Base-by-base conservation (phyloP, 1,139 yeast species). In the Hansenula sp. region DNA sequence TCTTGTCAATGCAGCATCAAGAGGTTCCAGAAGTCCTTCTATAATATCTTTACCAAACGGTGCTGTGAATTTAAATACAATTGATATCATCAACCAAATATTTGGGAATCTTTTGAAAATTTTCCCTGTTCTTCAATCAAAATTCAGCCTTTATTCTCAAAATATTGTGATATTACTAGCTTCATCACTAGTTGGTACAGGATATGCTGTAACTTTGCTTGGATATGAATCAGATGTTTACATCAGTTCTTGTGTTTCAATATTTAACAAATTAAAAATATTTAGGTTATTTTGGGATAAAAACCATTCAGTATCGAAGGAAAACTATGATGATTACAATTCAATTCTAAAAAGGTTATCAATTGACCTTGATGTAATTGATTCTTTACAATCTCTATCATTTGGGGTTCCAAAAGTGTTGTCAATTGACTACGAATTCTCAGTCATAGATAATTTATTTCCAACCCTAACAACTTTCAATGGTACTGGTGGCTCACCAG, bases 201-300 rank as follows among this genome's bases (percentile, higher is more conserved):
- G 81, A 52, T 82, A 79, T 53, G 61, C 77, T 3, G 67, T 79
- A 16, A 61, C 80, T 4, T 61, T 80, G 4, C 36, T 49, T 1
- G 58, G 58, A 1, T 32, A 44, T 13, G 32, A 44, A 9, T 38
- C 46, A 9, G 57, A 52, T 39, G 44, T 49, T 4, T 14, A 39
- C 13, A 44, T 51, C 13, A 39, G 34, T 31, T 45, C 56, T 4
- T 42, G 83, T 1, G 67, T 72, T 12, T 66, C 82, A 2, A 67
- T 79, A 11, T 75, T 82, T 53, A 77, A 77, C 56, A 88, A 80
- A 51, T 73, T 76, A 57, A 72, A 71, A 46, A 64, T 81, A 4
- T 62, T 68, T 53, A 75, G 72, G 34, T 43, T 56, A 11, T 51
- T 65, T 29, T 47, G 64, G 44, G 45, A 42, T 12, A 32, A 40